Conservation (phyloP, 495 filamentous ascomycete genomes). For the Aspergillus indologenus region DNA sequence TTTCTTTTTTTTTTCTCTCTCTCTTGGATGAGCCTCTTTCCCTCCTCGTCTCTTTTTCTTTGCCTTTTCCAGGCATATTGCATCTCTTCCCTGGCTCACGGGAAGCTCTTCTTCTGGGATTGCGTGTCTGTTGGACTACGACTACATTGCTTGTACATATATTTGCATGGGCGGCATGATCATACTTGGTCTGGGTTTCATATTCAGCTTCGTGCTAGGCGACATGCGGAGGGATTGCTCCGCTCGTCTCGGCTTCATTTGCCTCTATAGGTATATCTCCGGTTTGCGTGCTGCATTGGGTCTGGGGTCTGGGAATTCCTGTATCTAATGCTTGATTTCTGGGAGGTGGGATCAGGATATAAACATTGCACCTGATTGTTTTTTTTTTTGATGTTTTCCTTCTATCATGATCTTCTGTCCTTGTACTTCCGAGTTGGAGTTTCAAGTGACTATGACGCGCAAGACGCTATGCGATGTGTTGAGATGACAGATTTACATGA, state of each 20-base stretch:
- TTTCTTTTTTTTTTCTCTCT: background rate
- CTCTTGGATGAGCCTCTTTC: constrained; percentile 9
- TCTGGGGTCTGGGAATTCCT: constrained; percentile 17
- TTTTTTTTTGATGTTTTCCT: background rate
- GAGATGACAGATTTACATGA: background rate
- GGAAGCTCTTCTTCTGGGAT: constrained; percentile 8
- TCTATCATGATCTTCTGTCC: constrained; percentile 3
- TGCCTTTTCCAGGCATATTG: constrained; percentile 12
- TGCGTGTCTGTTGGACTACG: constrained; percentile 8
- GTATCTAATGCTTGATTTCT: constrained; percentile 16
- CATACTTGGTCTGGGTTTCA: constrained; percentile 15
- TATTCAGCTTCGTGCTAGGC: constrained; percentile 9
- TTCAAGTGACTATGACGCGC: background rate
- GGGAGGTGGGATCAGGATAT: constrained; percentile 18
- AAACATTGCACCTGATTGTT: constrained; percentile 14
- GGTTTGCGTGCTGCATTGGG: constrained; percentile 19
- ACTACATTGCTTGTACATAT: constrained; percentile 28
- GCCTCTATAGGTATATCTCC: constrained; percentile 20
- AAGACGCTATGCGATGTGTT: background rate
- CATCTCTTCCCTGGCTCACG: constrained; percentile 17
- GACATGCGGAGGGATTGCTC: constrained; percentile 9
- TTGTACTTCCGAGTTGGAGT: background rate
- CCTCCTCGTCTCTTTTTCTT: constrained; percentile 4
- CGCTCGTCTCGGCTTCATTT: constrained; percentile 9
- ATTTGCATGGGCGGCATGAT: constrained; percentile 28